phyloP scores from a whole-genome alignment of 257 asterid species.

The Parsonsia alboflavescens region DNA sequence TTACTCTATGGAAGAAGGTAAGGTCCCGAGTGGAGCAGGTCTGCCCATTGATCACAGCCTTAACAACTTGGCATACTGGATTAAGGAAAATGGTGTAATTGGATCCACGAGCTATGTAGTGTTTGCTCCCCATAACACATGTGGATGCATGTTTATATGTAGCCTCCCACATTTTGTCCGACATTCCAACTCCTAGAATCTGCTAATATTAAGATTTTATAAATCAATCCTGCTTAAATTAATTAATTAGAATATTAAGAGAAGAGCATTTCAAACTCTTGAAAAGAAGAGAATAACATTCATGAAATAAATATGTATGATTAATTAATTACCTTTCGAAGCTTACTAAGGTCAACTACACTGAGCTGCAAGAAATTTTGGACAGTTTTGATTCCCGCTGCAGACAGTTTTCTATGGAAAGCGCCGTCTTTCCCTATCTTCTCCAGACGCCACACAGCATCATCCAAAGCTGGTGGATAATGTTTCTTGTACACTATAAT shows the following conservation, averaged over 20 bases:
- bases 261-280: no score
- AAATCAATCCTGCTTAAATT: background rate
- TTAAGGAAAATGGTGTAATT: conserved; percentile 29
- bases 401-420: conserved; percentile 45
- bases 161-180: conserved; percentile 63
- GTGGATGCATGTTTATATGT: conserved; percentile 54
- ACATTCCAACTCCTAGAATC: conserved; percentile 68
- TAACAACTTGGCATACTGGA: conserved; percentile 51
- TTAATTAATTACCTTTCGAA: conserved; percentile 31
- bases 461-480: conserved; percentile 56
- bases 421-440: conserved; percentile 70
- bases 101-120: conserved; percentile 30
- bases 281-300: no score
- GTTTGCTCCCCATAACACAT: conserved; percentile 55
- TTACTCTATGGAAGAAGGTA: conserved; percentile 28
- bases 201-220: conserved; percentile 3
- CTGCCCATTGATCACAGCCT: conserved; percentile 35
- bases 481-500: conserved; percentile 68
- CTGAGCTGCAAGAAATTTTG: conserved; percentile 61
- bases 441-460: conserved; percentile 73
- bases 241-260: no score
- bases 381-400: conserved; percentile 42
- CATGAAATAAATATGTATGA: no score
- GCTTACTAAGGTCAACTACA: conserved; percentile 32
- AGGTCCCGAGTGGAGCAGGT: conserved; percentile 21